phyloP scores from a whole-genome alignment of 305 asterid species.

The Solanum hybrid region DNA sequence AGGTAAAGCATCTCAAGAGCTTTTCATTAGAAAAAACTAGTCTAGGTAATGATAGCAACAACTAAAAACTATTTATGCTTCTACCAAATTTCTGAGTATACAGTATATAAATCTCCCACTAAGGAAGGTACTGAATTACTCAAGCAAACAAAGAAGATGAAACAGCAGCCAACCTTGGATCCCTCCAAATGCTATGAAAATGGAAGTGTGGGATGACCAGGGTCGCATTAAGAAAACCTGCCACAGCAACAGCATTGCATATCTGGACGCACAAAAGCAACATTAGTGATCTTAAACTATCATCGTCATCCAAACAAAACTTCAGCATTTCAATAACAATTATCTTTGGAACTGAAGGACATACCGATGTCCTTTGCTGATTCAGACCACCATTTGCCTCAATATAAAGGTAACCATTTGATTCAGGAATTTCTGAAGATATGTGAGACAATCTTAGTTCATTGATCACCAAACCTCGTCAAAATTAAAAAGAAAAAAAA shows the following conservation, averaged over 20 bases:
- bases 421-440: conserved; percentile 69
- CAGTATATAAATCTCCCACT: neutral
- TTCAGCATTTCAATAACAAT: neutral
- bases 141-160: neutral
- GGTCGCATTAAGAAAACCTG: conserved; percentile 93
- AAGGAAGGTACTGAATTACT: neutral
- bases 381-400: conserved; percentile 99
- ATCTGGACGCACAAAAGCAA: conserved; percentile 50
- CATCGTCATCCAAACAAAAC: neutral
- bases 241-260: conserved; percentile 99
- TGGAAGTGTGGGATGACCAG: conserved; percentile 91
- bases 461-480: neutral
- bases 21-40: neutral
- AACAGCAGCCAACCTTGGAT: conserved; percentile 61
- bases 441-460: neutral
- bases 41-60: neutral
- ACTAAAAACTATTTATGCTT: neutral
- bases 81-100: neutral
- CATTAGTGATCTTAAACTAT: neutral
- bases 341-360: neutral
- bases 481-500: neutral
- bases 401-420: conserved; percentile 83
- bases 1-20: neutral
- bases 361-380: conserved; percentile 96
- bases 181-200: conserved; percentile 98